phyloP scores from a whole-genome alignment of 208 protist species.

The Acanthamoeba royreba region DNA sequence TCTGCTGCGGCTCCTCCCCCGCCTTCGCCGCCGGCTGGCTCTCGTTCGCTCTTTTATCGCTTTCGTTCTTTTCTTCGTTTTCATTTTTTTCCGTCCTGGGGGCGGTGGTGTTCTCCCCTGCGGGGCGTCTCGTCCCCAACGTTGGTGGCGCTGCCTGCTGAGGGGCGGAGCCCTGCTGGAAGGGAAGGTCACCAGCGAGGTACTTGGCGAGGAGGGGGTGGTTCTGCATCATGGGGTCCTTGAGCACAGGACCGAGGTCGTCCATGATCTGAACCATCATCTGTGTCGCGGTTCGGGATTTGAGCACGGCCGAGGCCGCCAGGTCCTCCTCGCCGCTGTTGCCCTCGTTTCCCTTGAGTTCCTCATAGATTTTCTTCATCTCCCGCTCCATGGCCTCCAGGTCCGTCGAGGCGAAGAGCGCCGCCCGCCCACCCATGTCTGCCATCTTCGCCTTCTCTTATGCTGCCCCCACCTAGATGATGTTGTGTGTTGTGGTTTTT shows the following conservation, averaged over 20 bases:
- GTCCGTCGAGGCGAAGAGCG: background rate
- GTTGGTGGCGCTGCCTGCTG: too few species aligned
- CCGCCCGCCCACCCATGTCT: background rate
- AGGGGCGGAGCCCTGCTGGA: too few species aligned
- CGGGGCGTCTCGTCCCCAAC: too few species aligned
- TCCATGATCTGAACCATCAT: background rate
- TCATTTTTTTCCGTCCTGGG: too few species aligned
- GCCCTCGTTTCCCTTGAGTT: background rate
- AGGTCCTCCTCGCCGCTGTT: background rate
- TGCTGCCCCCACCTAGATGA: too few species aligned
- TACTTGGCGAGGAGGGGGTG: background rate
- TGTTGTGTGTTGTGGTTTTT: too few species aligned
- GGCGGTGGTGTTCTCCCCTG: too few species aligned
- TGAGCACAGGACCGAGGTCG: background rate
- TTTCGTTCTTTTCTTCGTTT: too few species aligned
- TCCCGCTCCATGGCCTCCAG: background rate
- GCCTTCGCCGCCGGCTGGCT: too few species aligned
- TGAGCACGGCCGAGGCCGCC: background rate
- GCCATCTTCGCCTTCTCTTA: too few species aligned
- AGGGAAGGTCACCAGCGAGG: background rate
- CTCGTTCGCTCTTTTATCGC: too few species aligned
- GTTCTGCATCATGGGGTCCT: background rate
- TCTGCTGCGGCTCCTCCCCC: background rate
- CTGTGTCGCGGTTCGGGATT: background rate
- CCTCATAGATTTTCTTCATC: background rate